Base-by-base conservation (phyloP, 2,329 filamentous ascomycete genomes). In the Emergomyces pasteurianus region DNA sequence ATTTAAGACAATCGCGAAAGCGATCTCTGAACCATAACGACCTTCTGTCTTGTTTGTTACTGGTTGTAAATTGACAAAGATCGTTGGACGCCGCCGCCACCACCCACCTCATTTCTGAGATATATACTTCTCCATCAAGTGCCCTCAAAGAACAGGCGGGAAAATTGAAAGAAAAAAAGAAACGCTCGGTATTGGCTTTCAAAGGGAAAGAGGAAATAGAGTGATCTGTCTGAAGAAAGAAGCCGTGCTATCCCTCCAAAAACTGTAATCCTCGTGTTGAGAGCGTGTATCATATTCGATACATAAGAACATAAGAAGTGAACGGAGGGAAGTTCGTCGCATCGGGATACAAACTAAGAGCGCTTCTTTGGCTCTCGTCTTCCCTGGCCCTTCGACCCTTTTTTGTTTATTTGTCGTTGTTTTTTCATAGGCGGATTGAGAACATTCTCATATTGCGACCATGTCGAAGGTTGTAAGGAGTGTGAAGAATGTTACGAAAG, bases 401-500 rank as follows among this genome's bases (percentile, higher is more conserved):
- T n/a, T 43, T 9, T 34, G 21, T 54, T 54, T 21, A n/a, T 54
- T 54, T 36, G 9, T 54, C 38, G 21, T 3, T 23, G 21, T 38
- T 14, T 21, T 12, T 31, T n/a, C 16, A 52, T 54, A 54, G 28
- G 31, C 34, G 3, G 57, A 36, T 49, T 58, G 47, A 8, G 42
- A 49, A 4, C 43, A 49, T 58, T 23, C 38, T 28, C 21, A 58
- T 49, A 50, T 38, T 28, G 43, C 57, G 34, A 38, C 57, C 60
- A 99, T 99, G 94, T 96, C 92, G 63, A 95, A 95, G 79, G 91
- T 97, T 74, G 90, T 97, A 74, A 85, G 94, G 77, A 95, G 90
- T 74, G 92, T 97, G 71, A 97, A 96, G 81, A 99, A 97, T 81
- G 92, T 99, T 77, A 97, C 94, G 75, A 99, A 97, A 80, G 94